These are phyloP conservation scores for Pseudovirgaria hyperparasitica DNA, from an alignment of 2,329 filamentous ascomycete species.

Conservation along the genomic window DNA sequence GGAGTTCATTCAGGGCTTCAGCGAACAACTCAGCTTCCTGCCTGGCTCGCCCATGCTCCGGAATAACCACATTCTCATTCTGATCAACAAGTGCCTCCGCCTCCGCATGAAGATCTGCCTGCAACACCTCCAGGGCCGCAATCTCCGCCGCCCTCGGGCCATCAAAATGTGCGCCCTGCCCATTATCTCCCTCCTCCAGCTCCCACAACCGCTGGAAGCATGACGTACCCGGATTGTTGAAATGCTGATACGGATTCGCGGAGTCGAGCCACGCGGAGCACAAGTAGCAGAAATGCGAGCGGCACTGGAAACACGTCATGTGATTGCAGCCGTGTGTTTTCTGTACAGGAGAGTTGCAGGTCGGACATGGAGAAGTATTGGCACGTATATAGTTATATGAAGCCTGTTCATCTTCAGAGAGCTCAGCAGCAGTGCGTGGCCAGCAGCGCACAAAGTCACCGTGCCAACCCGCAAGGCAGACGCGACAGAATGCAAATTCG, in stretches of 20 bases:
- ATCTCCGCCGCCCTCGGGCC: slow-evolving; percentile 31
- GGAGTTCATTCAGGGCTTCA: neutral
- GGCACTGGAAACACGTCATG: slow-evolving; percentile 86
- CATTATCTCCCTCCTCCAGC: slow-evolving; percentile 62
- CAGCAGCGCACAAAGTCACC: slow-evolving; percentile 69
- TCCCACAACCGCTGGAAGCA: slow-evolving; percentile 90
- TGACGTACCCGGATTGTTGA: slow-evolving; percentile 52
- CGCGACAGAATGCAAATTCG: slow-evolving; percentile 71
- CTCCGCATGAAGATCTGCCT: slow-evolving; percentile 17
- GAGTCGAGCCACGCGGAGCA: slow-evolving; percentile 78
- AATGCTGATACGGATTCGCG: slow-evolving; percentile 76
- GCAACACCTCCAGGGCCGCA: slow-evolving; percentile 19
- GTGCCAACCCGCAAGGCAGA: slow-evolving; percentile 78
- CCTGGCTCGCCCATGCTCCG: neutral
- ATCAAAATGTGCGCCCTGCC: slow-evolving; percentile 30
- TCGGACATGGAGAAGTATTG: slow-evolving; percentile 80
- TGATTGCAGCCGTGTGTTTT: slow-evolving; percentile 95
- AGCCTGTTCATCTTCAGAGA: slow-evolving; percentile 74
- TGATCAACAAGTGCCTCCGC: slow-evolving; percentile 23
- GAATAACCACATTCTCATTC: slow-evolving; percentile 15
- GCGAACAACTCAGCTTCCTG: neutral
- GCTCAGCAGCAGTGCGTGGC: slow-evolving; percentile 52
- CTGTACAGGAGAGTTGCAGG: slow-evolving; percentile 71
- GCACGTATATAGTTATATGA: slow-evolving; percentile 70
- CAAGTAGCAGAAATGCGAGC: slow-evolving; percentile 89